Evolutionary conservation across 2,329 filamentous ascomycete species (phyloP).

Genomic region (Calonectria henricotiae): DNA sequence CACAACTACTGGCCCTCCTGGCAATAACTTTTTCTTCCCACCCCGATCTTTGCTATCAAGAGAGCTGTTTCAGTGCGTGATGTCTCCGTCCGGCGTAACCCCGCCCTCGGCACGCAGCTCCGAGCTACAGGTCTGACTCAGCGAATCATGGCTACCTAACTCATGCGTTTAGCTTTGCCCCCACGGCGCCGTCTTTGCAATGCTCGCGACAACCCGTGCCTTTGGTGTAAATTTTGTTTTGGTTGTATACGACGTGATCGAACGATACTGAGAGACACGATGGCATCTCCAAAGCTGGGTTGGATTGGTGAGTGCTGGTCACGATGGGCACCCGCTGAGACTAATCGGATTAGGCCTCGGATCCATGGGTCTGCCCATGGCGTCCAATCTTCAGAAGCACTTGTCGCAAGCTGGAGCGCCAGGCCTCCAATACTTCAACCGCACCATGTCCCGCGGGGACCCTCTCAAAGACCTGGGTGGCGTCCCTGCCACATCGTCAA

Average conservation of each 20-base stretch:
- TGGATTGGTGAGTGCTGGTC: conserved; percentile 32
- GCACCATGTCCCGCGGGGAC: conserved; percentile 64
- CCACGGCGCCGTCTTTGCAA: too few relatives aligned
- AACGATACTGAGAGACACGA: not conserved
- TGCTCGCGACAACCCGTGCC: not conserved
- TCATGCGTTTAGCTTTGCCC: not conserved
- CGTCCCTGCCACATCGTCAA: conserved; percentile 42
- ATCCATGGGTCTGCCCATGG: conserved; percentile 69
- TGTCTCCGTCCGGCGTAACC: not conserved
- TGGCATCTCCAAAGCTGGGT: conserved; percentile 36
- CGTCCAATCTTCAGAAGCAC: conserved; percentile 65
- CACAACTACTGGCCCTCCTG: not conserved
- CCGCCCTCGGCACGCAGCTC: not conserved
- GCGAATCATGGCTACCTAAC: not conserved
- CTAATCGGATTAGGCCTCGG: conserved; percentile 60
- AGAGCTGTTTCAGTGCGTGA: not conserved
- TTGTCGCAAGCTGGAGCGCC: conserved; percentile 48
- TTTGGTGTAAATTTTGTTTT: too few relatives aligned
- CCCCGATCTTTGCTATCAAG: not conserved
- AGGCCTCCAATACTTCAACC: conserved; percentile 62
- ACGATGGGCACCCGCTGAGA: not conserved
- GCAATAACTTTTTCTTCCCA: not conserved
- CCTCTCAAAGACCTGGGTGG: conserved; percentile 53
- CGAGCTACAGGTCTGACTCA: not conserved
- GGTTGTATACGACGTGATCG: too few relatives aligned